Conservation (phyloP, 2,329 filamentous ascomycete genomes). For the Aureobasidium vineae region DNA sequence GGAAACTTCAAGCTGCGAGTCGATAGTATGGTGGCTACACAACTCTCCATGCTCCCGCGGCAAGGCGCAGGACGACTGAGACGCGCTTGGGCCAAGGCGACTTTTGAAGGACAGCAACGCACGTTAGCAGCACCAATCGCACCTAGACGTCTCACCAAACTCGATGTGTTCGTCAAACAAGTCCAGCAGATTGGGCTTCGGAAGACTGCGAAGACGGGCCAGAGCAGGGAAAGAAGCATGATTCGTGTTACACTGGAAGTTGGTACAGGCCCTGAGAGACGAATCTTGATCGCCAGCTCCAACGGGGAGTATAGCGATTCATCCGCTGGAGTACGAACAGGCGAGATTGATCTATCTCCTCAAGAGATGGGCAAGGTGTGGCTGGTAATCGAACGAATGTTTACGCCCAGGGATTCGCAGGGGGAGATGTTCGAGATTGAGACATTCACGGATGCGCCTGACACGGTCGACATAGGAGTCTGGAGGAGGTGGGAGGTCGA, state of each 20-base stretch:
- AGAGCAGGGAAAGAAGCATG: constrained; percentile 43
- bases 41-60: constrained; percentile 61
- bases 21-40: constrained; percentile 60
- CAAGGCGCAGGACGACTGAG: constrained; percentile 74
- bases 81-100: constrained; percentile 55
- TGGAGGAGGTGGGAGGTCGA: constrained; percentile 47
- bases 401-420: constrained; percentile 50
- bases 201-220: constrained; percentile 32
- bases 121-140: constrained; percentile 55
- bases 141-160: constrained; percentile 49
- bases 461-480: constrained; percentile 46
- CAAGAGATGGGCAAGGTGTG: constrained; percentile 48
- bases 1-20: constrained; percentile 73
- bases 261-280: constrained; percentile 67
- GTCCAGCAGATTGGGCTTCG: constrained; percentile 30
- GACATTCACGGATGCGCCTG: constrained; percentile 47
- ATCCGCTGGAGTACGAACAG: constrained; percentile 62
- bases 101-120: constrained; percentile 52
- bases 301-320: constrained; percentile 73
- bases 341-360: constrained; percentile 72
- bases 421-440: constrained; percentile 54
- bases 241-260: constrained; percentile 71
- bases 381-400: constrained; percentile 79
- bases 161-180: constrained; percentile 17
- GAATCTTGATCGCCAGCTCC: constrained; percentile 63